These are phyloP conservation scores for Salix koriyanagi DNA, from an alignment of 345 rosid species.

Conservation along the genomic window DNA sequence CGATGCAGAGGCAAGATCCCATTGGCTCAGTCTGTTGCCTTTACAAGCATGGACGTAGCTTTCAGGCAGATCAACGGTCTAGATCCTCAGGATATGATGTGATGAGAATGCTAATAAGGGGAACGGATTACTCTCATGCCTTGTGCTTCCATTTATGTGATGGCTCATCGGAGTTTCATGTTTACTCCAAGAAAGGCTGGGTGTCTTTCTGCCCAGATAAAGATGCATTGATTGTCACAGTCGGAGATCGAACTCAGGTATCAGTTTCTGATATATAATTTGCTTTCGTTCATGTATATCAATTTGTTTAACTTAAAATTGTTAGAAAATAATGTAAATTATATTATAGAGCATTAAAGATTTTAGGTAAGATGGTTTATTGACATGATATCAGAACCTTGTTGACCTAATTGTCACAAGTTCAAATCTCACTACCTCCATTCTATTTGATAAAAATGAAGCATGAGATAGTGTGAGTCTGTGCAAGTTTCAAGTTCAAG, in stretches of 20 bases:
- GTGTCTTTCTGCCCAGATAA: slow-evolving; percentile 58
- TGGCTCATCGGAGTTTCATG: slow-evolving; percentile 60
- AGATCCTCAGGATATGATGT: slow-evolving; percentile 52
- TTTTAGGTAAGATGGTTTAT: no score
- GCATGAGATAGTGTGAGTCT: no score
- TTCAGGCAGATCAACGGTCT: slow-evolving; percentile 20
- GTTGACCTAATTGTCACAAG: no score
- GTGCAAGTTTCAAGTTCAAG: accelerated
- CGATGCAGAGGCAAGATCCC: slow-evolving; percentile 18
- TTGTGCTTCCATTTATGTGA: slow-evolving; percentile 51
- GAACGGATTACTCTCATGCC: slow-evolving; percentile 69
- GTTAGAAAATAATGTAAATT: no score
- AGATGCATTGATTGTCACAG: slow-evolving; percentile 59
- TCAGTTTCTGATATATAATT: background rate
- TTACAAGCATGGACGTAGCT: slow-evolving; percentile 36
- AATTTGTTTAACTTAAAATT: background rate
- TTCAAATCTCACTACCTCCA: no score
- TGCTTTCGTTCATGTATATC: background rate
- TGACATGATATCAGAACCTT: no score
- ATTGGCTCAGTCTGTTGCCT: slow-evolving; percentile 42
- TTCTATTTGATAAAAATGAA: no score
- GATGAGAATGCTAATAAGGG: slow-evolving; percentile 69
- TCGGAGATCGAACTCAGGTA: slow-evolving; percentile 80
- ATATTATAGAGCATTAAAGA: no score
- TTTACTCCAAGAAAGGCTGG: slow-evolving; percentile 91